Evolutionary conservation across 2,329 filamentous ascomycete genomes (phyloP), one percentile per base, ranked within the genome.

Genomic region (Cercospora canescens): DNA sequence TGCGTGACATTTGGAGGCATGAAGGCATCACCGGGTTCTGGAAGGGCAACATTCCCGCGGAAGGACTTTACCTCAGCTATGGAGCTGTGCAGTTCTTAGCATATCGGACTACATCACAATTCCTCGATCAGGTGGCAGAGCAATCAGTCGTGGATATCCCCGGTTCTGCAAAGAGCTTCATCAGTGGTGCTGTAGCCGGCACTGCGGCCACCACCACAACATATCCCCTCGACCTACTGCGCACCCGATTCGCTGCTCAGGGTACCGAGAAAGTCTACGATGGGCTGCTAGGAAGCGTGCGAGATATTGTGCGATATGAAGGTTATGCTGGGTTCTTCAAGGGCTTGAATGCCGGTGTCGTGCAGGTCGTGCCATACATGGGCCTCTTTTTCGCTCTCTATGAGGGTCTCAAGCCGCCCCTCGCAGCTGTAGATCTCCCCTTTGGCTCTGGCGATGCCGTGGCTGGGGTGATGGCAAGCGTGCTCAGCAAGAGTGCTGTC

Each of bases 1-100:
- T 71, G 2, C 86, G 85, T 65, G 86, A 90, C 67, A 98, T 98
- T 74, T 78, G 94, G 60, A 83, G 82, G 30, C 84, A 93, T 74
- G 95, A 99, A 78, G 95, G 95, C 48, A 76, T 98, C 71, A 90
- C 90, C 4, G 87, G 88, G 32, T 86, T 99, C 70, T 99, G 95
- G 95, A 98, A 98, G 84, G 95, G 95, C 77, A 99, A 99, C 77
- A 88, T 99, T 66, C 94, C 95, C 41, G 95, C 95, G 60, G 95
- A 98, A 84, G 81, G 95, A 69, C 89, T 99, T 81, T 99, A 99
- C 81, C 85, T 99, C 71, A 90, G 89, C 78, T 99, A 98, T 81
- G 90, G 92, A 69, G 91, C 91, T 69, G 84, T 92, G 35, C 95
- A 99, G 80, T 99, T 99, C 84, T 90, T 91, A 32, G 85, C 91